Percentiles rank a stretch among this genome's conserved stretches.
phyloP scores from a whole-genome alignment of 169 alveolate genomes.

The Plasmodium vivax region DNA sequence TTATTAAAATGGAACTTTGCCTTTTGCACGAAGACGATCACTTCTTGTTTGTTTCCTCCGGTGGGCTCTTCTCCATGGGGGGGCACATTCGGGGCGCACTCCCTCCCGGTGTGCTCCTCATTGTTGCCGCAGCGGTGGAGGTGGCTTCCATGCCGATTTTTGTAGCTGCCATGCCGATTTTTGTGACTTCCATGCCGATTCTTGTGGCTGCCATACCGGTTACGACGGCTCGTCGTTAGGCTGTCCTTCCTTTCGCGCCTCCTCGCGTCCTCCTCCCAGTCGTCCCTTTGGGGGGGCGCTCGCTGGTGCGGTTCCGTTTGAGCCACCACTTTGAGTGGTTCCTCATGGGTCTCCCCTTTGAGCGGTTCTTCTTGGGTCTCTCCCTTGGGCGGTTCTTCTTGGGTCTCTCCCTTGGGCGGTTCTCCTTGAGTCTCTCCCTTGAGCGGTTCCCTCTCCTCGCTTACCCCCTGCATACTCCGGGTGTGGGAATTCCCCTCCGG shows the following conservation, averaged over 20 bases:
- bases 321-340: neutral
- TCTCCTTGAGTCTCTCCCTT: neutral
- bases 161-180: no score
- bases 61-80: neutral
- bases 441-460: neutral
- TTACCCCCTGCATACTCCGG: neutral
- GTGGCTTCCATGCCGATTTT: neutral
- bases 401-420: neutral
- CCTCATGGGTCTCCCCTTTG: neutral
- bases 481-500: neutral
- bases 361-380: neutral
- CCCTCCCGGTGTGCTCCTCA: neutral
- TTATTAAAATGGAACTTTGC: conserved; percentile 40
- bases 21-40: conserved; percentile 6
- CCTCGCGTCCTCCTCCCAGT: neutral
- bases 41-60: conserved; percentile 21
- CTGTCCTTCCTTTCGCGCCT: neutral
- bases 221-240: neutral
- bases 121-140: neutral
- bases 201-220: no score
- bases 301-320: neutral
- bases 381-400: neutral
- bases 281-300: neutral
- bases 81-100: neutral
- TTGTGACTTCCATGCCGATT: no score